Evolutionary conservation across 1,284 basidiomycete species (phyloP).

Genomic region (Ceratobasidium sp.): DNA sequence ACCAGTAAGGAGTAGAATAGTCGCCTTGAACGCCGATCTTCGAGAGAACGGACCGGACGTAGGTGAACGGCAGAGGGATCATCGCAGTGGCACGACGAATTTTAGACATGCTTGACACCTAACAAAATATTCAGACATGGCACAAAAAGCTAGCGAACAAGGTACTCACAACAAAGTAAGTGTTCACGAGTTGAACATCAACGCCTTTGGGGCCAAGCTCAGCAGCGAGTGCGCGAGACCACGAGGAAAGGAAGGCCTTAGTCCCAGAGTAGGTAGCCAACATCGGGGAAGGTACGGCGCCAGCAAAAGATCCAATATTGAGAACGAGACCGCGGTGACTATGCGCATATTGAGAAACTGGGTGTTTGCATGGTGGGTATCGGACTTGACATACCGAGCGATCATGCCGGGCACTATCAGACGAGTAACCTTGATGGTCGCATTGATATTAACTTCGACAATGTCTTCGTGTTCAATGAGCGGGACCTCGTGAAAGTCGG

Average conservation of each 20-base stretch:
- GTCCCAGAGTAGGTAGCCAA: slow-evolving; percentile 93
- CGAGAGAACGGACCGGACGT: slow-evolving; percentile 81
- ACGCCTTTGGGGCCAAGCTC: slow-evolving; percentile 85
- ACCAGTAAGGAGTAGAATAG: slow-evolving; percentile 91
- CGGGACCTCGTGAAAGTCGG: slow-evolving; percentile 74
- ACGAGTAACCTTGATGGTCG: slow-evolving; percentile 76
- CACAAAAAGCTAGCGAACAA: slow-evolving; percentile 1
- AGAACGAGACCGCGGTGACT: slow-evolving; percentile 89
- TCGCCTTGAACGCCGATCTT: slow-evolving; percentile 84
- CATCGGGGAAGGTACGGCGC: slow-evolving; percentile 89
- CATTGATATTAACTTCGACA: slow-evolving; percentile 76
- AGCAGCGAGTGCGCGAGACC: slow-evolving; percentile 87
- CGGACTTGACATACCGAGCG: slow-evolving; percentile 64
- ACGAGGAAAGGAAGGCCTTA: slow-evolving; percentile 92
- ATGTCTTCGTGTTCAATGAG: slow-evolving; percentile 77
- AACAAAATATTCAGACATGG: slow-evolving; percentile 18
- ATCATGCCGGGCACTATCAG: slow-evolving; percentile 87
- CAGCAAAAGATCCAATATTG: slow-evolving; percentile 94
- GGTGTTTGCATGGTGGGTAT: slow-evolving; percentile 40
- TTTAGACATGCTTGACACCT: slow-evolving; percentile 95
- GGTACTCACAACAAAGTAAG: slow-evolving; percentile 90
- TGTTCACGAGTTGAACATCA: slow-evolving; percentile 88
- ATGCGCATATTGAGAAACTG: slow-evolving; percentile 18
- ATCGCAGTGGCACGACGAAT: slow-evolving; percentile 81
- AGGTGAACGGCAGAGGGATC: slow-evolving; percentile 82